Conservation (phyloP, 805 yeast genomes). For the Wickerhamomyces chaumierensis region DNA sequence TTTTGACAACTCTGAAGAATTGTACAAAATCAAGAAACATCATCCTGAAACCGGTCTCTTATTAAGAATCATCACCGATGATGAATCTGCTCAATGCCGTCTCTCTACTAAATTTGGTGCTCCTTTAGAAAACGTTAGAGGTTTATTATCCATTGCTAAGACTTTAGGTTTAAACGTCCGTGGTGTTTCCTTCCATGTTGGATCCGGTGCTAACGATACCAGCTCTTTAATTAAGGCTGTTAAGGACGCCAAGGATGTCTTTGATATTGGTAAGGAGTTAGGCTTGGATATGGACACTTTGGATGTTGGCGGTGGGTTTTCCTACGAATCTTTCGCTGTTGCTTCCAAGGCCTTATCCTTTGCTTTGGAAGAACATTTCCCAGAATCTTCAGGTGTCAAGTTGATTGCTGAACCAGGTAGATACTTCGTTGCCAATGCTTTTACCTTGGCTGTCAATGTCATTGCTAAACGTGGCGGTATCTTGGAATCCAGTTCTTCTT, state of each 20-base stretch:
- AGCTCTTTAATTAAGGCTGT: slow-evolving; percentile 60
- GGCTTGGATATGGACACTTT: slow-evolving; percentile 42
- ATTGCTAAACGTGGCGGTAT: slow-evolving; percentile 65
- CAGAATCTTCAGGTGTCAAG: slow-evolving; percentile 26
- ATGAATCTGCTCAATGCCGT: slow-evolving; percentile 75
- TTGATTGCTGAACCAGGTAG: slow-evolving; percentile 94
- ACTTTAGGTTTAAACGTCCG: slow-evolving; percentile 50
- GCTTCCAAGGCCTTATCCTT: slow-evolving; percentile 46
- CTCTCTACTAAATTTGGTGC: slow-evolving; percentile 88
- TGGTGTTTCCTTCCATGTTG: slow-evolving; percentile 94
- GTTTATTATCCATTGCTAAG: slow-evolving; percentile 50
- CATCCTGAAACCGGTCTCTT: slow-evolving; percentile 66
- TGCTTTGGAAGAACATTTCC: slow-evolving; percentile 51
- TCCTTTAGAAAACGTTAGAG: slow-evolving; percentile 37
- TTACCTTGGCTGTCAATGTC: slow-evolving; percentile 73
- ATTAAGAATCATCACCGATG: slow-evolving; percentile 83
- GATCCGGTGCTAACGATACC: slow-evolving; percentile 81
- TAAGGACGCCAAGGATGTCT: slow-evolving; percentile 55
- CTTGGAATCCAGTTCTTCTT: slow-evolving; percentile 13
- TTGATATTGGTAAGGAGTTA: slow-evolving; percentile 39
- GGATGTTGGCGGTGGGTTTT: slow-evolving; percentile 95
- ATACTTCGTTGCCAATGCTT: slow-evolving; percentile 74
- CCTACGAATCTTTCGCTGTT: slow-evolving; percentile 44
- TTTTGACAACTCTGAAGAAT: slow-evolving; percentile 80
- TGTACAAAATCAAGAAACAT: slow-evolving; percentile 54